These are phyloP conservation scores for Melaleuca alternifolia DNA, from an alignment of 345 rosid species.

Conservation along the genomic window DNA sequence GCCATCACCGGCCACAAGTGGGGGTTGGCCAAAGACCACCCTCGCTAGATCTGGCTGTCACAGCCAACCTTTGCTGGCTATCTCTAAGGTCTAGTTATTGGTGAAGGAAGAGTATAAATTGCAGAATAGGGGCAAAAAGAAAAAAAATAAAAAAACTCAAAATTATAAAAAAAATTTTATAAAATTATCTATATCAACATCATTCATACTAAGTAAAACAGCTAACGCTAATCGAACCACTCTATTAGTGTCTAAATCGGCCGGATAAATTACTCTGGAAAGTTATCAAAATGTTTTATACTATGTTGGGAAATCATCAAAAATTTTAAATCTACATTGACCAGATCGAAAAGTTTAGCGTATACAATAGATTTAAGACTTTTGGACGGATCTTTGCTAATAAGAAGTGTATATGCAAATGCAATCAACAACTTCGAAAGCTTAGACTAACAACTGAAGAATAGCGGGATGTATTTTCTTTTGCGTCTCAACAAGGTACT, in stretches of 20 bases:
- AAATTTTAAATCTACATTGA: not conserved
- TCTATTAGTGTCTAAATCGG: not conserved
- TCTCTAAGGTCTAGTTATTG: accelerated
- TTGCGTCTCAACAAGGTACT: not conserved
- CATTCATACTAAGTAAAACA: no score
- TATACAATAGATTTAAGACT: not conserved
- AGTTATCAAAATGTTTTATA: no score
- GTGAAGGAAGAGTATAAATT: not conserved
- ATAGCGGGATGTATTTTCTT: accelerated
- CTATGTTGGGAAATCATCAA: not conserved
- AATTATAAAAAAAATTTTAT: not conserved
- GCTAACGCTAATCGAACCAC: no score
- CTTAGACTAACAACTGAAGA: not conserved
- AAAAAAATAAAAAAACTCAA: not conserved
- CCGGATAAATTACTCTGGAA: not conserved
- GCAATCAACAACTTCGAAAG: not conserved
- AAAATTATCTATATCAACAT: not conserved
- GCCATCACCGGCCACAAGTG: accelerated
- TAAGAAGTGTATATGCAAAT: not conserved
- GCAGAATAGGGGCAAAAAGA: not conserved
- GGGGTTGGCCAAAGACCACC: no score
- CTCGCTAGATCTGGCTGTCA: not conserved
- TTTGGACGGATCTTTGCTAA: not conserved
- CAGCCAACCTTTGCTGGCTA: not conserved
- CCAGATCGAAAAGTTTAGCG: not conserved